These are phyloP conservation scores for Colletotrichum sojae DNA, from an alignment of 2,329 filamentous ascomycete genomes.

Conservation along the genomic window DNA sequence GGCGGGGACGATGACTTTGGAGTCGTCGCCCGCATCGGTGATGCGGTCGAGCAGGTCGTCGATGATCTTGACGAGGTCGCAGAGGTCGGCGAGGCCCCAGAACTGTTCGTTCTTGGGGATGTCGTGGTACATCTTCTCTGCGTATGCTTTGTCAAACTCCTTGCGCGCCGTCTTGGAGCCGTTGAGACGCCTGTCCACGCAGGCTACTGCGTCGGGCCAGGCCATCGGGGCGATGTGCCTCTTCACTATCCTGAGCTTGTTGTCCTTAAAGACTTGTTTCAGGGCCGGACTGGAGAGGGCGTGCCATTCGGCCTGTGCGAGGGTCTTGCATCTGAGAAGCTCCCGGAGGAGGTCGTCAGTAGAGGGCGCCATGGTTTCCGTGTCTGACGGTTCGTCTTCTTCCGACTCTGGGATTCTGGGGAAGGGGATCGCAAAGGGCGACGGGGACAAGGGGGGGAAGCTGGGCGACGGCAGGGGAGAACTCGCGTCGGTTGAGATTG, in stretches of 20 bases:
- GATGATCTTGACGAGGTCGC: neutral
- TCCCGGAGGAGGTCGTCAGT: neutral
- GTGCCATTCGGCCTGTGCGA: neutral
- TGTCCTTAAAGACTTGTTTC: neutral
- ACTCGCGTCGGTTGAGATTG: too few relatives aligned
- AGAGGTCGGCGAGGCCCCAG: conserved; percentile 33
- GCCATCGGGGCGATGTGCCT: conserved; percentile 12
- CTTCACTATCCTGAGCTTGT: conserved; percentile 9
- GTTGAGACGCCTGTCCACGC: conserved; percentile 27
- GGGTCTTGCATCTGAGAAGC: neutral
- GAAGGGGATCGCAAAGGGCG: too few relatives aligned
- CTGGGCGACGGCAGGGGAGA: too few relatives aligned
- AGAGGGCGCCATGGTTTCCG: neutral
- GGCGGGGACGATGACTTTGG: neutral
- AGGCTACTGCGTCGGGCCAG: conserved; percentile 24
- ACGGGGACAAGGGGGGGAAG: too few relatives aligned
- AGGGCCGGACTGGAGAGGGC: neutral
- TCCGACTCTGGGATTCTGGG: too few relatives aligned
- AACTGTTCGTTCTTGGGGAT: neutral
- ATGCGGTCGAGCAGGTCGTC: conserved; percentile 16
- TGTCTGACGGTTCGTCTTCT: neutral
- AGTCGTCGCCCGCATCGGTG: neutral
- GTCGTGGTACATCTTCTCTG: neutral
- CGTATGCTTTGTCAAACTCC: conserved; percentile 1
- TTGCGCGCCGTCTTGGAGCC: neutral